Conservation (phyloP, 176 grass and related monocot species). For the barley (Hordeum vulgare) region DNA sequence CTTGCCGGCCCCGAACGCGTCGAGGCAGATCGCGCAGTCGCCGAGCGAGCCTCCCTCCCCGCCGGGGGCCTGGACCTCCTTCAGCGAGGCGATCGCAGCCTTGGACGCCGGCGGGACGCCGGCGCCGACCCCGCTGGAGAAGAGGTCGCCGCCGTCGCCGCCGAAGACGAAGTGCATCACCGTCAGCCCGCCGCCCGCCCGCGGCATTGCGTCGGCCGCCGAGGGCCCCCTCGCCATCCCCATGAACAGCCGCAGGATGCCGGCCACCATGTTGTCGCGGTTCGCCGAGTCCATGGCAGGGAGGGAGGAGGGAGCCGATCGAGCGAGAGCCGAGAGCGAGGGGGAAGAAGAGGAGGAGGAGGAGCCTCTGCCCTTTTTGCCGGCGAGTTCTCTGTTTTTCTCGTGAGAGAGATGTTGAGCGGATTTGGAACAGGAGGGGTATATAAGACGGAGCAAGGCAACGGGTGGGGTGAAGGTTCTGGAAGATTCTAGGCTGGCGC, state of each 20-base stretch:
- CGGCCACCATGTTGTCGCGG: constrained; percentile 15
- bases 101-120: constrained; percentile 53
- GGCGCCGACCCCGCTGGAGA: constrained; percentile 17
- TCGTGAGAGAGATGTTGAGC: background rate
- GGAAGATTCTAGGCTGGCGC: constrained; percentile 27
- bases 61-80: constrained; percentile 26
- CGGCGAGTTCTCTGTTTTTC: background rate
- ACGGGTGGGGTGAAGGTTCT: constrained; percentile 4
- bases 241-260: constrained; percentile 31
- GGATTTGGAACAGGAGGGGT: background rate
- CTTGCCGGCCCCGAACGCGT: constrained; percentile 39
- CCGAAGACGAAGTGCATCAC: constrained; percentile 20
- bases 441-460: background rate
- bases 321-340: background rate
- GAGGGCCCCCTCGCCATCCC: background rate
- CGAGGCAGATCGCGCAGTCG: constrained; percentile 67
- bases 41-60: background rate
- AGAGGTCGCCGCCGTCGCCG: constrained; percentile 17
- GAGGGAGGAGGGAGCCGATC: background rate
- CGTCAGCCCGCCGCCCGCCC: background rate
- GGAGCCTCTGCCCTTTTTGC: background rate
- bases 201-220: background rate
- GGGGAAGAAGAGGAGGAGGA: background rate
- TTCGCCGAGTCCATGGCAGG: constrained; percentile 37
- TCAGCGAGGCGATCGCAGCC: constrained; percentile 56